These are phyloP conservation scores for Lycium ferocissimum DNA, from an alignment of 257 asterid species.

Conservation along the genomic window DNA sequence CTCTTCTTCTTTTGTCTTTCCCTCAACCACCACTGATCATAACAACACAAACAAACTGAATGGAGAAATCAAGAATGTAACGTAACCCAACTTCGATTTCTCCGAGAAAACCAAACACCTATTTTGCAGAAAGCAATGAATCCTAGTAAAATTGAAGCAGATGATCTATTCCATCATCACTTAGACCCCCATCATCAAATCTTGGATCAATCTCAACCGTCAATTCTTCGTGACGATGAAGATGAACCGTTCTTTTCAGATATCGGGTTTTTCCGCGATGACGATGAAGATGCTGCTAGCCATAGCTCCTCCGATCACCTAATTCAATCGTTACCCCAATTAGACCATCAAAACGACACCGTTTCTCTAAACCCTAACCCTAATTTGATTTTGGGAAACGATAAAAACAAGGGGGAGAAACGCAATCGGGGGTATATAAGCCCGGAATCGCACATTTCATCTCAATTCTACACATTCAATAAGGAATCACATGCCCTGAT, in stretches of 20 bases:
- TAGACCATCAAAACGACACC: conserved; percentile 35
- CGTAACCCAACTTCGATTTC: neutral
- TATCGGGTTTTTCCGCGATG: conserved; percentile 75
- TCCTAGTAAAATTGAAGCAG: conserved; percentile 75
- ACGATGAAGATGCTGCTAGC: conserved; percentile 80
- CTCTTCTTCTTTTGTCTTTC: conserved; percentile 5
- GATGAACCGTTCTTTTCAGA: conserved; percentile 73
- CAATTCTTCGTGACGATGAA: conserved; percentile 61
- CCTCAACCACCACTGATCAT: conserved; percentile 4
- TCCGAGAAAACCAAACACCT: neutral
- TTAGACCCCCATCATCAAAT: conserved; percentile 54
- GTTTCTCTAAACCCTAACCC: conserved; percentile 67
- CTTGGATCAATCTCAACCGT: conserved; percentile 52
- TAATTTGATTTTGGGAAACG: conserved; percentile 26
- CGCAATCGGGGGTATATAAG: conserved; percentile 46
- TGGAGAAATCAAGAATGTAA: conserved; percentile 28
- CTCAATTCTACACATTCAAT: conserved; percentile 93
- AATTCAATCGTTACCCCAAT: conserved; percentile 37
- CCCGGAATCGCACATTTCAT: conserved; percentile 83
- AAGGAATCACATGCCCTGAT: conserved; percentile 80
- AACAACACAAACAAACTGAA: neutral
- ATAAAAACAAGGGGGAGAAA: conserved; percentile 18
- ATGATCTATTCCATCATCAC: conserved; percentile 60
- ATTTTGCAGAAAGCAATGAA: conserved; percentile 45
- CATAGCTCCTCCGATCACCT: conserved; percentile 78